Evolutionary conservation across 2,329 filamentous ascomycete genomes (phyloP).

Genomic region (Ophiostoma himal-ulmi): DNA sequence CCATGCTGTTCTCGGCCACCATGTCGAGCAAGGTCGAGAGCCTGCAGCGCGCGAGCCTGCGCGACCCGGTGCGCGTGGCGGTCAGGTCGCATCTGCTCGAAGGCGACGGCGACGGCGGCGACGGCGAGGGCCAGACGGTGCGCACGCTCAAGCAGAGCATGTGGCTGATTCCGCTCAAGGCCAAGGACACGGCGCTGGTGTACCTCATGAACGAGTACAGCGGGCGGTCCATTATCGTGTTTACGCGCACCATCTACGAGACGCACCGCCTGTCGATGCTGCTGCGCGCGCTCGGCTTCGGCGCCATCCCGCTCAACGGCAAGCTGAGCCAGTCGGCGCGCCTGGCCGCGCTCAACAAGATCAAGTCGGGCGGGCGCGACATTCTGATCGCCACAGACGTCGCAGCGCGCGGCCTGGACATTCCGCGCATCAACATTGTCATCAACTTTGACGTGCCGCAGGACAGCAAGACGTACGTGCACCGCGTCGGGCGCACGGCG

Average conservation of each 20-base stretch:
- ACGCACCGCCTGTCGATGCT: conserved; percentile 80
- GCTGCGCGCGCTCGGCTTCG: conserved; percentile 76
- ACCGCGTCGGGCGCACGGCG: conserved; percentile 81
- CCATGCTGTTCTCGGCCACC: conserved; percentile 68
- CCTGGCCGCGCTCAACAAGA: conserved; percentile 83
- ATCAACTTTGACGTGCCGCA: conserved; percentile 79
- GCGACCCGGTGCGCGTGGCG: conserved; percentile 43
- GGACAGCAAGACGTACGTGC: conserved; percentile 86
- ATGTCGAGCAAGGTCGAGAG: conserved; percentile 92
- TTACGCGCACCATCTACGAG: conserved; percentile 87
- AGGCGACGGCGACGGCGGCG: conserved; percentile 56
- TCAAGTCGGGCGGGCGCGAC: conserved; percentile 70
- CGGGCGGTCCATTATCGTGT: conserved; percentile 83
- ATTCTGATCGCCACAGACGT: conserved; percentile 92
- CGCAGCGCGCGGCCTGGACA: conserved; percentile 87
- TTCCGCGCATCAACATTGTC: conserved; percentile 82
- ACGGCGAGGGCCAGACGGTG: conserved; percentile 84
- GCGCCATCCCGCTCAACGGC: conserved; percentile 87
- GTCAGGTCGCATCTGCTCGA: neutral
- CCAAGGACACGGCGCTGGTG: conserved; percentile 87
- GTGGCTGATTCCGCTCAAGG: conserved; percentile 75
- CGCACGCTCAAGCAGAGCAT: conserved; percentile 81
- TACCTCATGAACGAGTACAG: conserved; percentile 79
- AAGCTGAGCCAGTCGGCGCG: conserved; percentile 84
- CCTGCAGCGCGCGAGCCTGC: conserved; percentile 80